Conservation (phyloP, 148 eudicot species). For the Fallopia convolvulus region DNA sequence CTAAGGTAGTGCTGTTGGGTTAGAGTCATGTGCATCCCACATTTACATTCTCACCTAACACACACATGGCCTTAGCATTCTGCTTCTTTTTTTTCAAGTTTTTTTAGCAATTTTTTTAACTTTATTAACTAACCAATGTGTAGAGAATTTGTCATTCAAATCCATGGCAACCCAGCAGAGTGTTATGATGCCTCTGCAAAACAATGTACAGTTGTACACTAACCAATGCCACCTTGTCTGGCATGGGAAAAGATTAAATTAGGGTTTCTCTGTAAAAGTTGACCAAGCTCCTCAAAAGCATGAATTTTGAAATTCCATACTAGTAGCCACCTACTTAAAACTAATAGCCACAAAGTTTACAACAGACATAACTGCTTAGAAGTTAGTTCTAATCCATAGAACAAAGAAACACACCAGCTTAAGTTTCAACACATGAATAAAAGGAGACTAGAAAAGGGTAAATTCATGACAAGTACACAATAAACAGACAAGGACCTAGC, state of each 20-base stretch:
- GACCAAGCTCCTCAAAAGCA: conserved; percentile 13
- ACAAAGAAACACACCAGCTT: background rate
- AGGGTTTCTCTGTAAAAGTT: conserved; percentile 12
- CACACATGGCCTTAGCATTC: background rate
- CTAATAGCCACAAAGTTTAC: conserved; percentile 1
- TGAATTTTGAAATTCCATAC: background rate
- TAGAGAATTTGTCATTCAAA: conserved; percentile 8
- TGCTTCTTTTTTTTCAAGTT: background rate
- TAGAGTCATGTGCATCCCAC: conserved; percentile 8
- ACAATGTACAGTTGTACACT: background rate
- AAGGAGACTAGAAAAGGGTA: background rate
- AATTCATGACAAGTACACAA: background rate
- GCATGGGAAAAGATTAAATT: conserved; percentile 11
- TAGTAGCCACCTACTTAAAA: background rate
- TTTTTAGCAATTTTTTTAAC: background rate
- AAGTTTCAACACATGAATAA: background rate
- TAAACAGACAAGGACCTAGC: background rate
- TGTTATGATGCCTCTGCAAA: conserved; percentile 15
- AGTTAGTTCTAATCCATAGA: background rate
- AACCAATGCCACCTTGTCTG: conserved; percentile 12
- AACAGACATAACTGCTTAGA: background rate
- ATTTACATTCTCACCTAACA: conserved; percentile 5
- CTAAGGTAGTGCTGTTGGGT: too few species aligned
- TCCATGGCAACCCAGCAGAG: conserved; percentile 10
- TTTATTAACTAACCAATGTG: background rate